A percentile compares a stretch with the other conserved stretches of the same genome.
Evolutionary conservation across 2,329 filamentous ascomycete genomes (phyloP).

Genomic region (Fusarium mundagurra): DNA sequence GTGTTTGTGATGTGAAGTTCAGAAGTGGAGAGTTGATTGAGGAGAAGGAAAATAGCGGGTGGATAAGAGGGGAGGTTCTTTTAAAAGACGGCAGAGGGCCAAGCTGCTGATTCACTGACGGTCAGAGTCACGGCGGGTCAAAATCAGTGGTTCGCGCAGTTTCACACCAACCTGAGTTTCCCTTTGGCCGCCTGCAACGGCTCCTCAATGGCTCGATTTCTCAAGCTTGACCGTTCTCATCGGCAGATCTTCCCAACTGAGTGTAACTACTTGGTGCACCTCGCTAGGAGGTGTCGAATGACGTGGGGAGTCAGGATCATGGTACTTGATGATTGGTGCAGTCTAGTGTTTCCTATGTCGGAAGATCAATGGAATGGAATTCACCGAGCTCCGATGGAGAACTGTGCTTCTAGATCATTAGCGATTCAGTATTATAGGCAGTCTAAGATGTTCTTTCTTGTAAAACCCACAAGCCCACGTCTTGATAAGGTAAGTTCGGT

Average conservation of each 20-base stretch:
- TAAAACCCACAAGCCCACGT: too few relatives aligned
- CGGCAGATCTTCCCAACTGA: slow-evolving; percentile 17
- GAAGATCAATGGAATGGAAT: slow-evolving; percentile 13
- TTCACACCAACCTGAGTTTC: slow-evolving; percentile 10
- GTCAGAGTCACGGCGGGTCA: slow-evolving; percentile 13
- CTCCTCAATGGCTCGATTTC: slow-evolving; percentile 12
- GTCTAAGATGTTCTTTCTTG: neutral
- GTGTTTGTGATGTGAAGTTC: slow-evolving; percentile 1
- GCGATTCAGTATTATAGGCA: neutral
- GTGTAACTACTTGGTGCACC: slow-evolving; percentile 12
- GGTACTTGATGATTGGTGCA: slow-evolving; percentile 20
- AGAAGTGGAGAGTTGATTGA: slow-evolving; percentile 13
- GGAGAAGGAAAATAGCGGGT: slow-evolving; percentile 13
- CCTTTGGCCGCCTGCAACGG: neutral
- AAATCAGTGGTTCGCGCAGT: neutral
- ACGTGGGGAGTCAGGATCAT: slow-evolving; percentile 24
- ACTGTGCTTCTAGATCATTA: neutral
- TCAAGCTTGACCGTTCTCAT: slow-evolving; percentile 4
- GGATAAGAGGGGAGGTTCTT: slow-evolving; percentile 23
- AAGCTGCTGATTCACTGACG: neutral
- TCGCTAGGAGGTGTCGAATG: slow-evolving; percentile 22
- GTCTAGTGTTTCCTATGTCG: neutral
- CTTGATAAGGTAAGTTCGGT: too few relatives aligned
- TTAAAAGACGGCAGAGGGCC: slow-evolving; percentile 22
- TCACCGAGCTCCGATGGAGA: slow-evolving; percentile 22